phyloP scores from a whole-genome alignment of 83 land plant genomes.

The Diphasiastrum complanatum region DNA sequence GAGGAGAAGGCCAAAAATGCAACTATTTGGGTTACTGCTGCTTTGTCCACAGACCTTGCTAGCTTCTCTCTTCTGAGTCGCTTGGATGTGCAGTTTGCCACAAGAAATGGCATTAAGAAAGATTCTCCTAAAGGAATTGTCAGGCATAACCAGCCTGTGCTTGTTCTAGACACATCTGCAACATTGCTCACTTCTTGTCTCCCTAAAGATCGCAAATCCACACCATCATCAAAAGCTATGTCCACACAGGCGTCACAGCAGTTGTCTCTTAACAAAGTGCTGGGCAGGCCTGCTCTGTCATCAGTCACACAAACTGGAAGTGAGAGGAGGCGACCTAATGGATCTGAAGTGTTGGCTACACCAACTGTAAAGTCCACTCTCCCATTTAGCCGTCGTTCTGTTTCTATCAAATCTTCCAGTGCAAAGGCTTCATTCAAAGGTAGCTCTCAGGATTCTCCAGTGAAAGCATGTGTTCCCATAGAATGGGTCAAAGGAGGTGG shows the following conservation, averaged over 20 bases:
- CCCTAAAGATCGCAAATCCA: not conserved
- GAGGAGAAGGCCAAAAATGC: conserved; percentile 53
- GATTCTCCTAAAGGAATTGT: conserved; percentile 14
- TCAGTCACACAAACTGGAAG: conserved; percentile 5
- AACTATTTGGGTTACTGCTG: conserved; percentile 66
- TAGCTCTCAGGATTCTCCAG: conserved; percentile 20
- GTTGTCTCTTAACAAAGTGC: conserved; percentile 4
- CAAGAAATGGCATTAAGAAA: conserved; percentile 11
- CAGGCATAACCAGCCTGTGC: conserved; percentile 17
- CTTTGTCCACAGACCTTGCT: conserved; percentile 65
- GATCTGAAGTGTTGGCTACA: not conserved
- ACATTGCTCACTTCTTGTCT: not conserved
- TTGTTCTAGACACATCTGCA: not conserved
- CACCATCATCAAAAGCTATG: not conserved
- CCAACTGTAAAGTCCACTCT: conserved; percentile 10
- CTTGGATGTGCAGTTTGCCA: not conserved
- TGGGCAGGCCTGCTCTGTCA: conserved; percentile 16
- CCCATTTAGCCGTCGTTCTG: not conserved
- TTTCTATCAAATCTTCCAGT: not conserved
- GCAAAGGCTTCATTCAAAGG: conserved; percentile 26
- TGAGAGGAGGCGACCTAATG: conserved; percentile 8
- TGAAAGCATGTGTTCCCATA: not conserved
- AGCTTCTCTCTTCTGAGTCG: conserved; percentile 50
- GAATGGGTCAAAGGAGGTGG: conserved; percentile 75
- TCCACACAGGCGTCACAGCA: too few relatives aligned